Evolutionary conservation across 768 basidiomycete species (phyloP).

Genomic region (Tylopilus intermedius): DNA sequence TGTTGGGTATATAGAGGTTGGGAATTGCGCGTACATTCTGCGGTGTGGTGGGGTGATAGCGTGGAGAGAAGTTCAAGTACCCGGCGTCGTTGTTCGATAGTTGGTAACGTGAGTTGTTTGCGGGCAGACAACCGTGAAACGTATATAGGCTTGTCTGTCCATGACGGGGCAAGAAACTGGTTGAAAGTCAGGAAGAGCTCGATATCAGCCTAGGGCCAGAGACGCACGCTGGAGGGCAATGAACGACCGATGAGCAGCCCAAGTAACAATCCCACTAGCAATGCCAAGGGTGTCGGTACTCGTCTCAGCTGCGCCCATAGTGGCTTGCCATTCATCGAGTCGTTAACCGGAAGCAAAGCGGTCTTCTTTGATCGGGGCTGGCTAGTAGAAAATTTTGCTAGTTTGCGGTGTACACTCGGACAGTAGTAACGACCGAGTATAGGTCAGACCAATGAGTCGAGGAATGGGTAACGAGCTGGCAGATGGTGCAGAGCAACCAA

Average conservation of each 20-base stretch:
- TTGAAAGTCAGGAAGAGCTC: background rate
- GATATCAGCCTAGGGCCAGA: background rate
- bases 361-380: background rate
- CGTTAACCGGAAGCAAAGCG: background rate
- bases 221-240: constrained; percentile 35
- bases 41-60: constrained; percentile 87
- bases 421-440: background rate
- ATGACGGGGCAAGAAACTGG: constrained; percentile 35
- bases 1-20: constrained; percentile 86
- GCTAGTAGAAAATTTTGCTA: background rate
- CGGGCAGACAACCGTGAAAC: constrained; percentile 48
- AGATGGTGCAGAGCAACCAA: background rate
- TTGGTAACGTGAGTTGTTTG: constrained; percentile 69
- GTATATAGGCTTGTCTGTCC: constrained; percentile 51
- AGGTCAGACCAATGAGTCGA: background rate
- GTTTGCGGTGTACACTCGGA: background rate
- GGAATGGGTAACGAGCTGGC: background rate
- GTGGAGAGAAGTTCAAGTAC: constrained; percentile 84
- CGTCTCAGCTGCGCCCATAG: constrained; percentile 35
- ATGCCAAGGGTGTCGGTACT: constrained; percentile 50
- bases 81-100: constrained; percentile 75
- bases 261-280: constrained; percentile 57
- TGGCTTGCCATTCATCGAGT: constrained; percentile 26
- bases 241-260: constrained; percentile 55
- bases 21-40: constrained; percentile 80